Conservation (phyloP, 352 stramenopile species). For the Phytophthora tubulina region DNA sequence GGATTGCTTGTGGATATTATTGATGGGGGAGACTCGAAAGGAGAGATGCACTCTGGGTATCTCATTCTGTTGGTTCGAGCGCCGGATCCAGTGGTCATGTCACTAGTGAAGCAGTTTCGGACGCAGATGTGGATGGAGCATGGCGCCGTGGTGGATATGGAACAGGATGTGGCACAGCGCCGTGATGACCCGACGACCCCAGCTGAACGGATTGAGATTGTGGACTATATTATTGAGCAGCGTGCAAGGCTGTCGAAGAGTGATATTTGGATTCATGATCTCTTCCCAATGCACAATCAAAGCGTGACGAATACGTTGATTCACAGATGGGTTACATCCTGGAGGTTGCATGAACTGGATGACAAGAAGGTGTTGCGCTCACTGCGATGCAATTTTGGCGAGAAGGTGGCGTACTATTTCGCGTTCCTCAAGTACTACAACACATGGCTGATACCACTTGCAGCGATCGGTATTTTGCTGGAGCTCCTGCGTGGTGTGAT, state of each 20-base stretch:
- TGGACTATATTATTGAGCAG: constrained; percentile 88
- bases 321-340: constrained; percentile 72
- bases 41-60: constrained; percentile 85
- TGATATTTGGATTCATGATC: constrained; percentile 81
- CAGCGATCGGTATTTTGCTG: constrained; percentile 69
- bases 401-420: constrained; percentile 91
- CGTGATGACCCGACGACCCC: constrained; percentile 71
- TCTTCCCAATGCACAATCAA: constrained; percentile 88
- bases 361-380: constrained; percentile 74
- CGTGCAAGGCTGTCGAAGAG: constrained; percentile 62
- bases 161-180: constrained; percentile 71
- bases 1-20: constrained; percentile 86
- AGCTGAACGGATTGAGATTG: constrained; percentile 86
- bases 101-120: constrained; percentile 71
- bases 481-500: constrained; percentile 63
- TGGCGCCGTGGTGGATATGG: constrained; percentile 80
- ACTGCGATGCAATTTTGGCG: constrained; percentile 83
- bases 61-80: constrained; percentile 81
- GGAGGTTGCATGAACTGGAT: constrained; percentile 59
- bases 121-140: constrained; percentile 85
- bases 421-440: constrained; percentile 90
- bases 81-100: constrained; percentile 65
- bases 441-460: constrained; percentile 74
- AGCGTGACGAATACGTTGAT: constrained; percentile 75
- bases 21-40: constrained; percentile 81